A percentile compares a stretch with the other conserved stretches of the same genome.
phyloP scores from a whole-genome alignment of 176 grass and related monocot species.

The Cenchrus fungigraminus region DNA sequence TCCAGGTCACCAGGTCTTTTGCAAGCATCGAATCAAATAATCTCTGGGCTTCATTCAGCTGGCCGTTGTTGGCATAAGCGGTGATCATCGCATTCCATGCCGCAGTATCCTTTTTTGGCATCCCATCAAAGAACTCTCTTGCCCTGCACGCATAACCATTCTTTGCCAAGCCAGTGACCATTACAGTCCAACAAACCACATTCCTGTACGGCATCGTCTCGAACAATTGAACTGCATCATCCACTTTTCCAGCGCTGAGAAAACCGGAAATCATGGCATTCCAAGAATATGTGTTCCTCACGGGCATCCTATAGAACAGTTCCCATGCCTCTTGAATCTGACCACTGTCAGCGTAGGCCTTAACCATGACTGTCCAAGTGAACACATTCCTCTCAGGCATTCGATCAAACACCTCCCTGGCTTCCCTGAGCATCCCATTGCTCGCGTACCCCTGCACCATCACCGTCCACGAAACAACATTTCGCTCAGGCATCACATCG shows the following conservation, averaged over 20 bases:
- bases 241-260: constrained; percentile 37
- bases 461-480: constrained; percentile 59
- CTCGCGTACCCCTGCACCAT: constrained; percentile 51
- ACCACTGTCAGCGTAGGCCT: constrained; percentile 29
- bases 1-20: constrained; percentile 70
- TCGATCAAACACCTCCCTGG: constrained; percentile 49
- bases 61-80: constrained; percentile 50
- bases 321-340: constrained; percentile 31
- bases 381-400: constrained; percentile 61
- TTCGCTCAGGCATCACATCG: constrained; percentile 52
- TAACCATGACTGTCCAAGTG: constrained; percentile 54
- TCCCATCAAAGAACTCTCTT: constrained; percentile 55
- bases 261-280: constrained; percentile 43
- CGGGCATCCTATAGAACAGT: constrained; percentile 47
- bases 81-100: constrained; percentile 59
- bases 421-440: constrained; percentile 53
- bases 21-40: constrained; percentile 58
- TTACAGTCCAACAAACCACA: constrained; percentile 66
- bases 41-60: constrained; percentile 45
- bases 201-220: constrained; percentile 46
- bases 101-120: constrained; percentile 39
- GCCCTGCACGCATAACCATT: constrained; percentile 47
- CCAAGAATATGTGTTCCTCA: constrained; percentile 47
- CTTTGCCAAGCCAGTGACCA: constrained; percentile 70
- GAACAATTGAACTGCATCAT: constrained; percentile 45